A percentile compares a stretch with the other conserved stretches of the same genome.
These are phyloP conservation scores for Alternaria panax DNA, from an alignment of 2,329 filamentous ascomycete genomes.

Conservation along the genomic window DNA sequence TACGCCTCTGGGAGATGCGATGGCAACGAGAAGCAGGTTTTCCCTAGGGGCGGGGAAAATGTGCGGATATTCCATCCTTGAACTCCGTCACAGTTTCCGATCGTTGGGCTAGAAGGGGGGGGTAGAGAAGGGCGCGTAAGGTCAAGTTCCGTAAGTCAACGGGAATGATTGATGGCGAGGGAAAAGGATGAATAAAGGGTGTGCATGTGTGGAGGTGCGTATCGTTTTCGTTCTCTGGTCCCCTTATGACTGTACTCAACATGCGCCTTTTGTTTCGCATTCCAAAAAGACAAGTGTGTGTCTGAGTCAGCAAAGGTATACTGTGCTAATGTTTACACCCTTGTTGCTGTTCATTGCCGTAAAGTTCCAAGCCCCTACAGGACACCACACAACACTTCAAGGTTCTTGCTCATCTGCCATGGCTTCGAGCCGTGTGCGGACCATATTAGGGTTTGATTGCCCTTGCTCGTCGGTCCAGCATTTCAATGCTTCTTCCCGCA, in stretches of 20 bases:
- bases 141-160: background rate
- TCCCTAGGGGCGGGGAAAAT: too few species aligned
- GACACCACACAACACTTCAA: slow-evolving; percentile 6
- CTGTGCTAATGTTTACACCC: background rate
- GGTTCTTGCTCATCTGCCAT: slow-evolving; percentile 40
- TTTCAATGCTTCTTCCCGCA: slow-evolving; percentile 68
- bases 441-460: slow-evolving; percentile 32
- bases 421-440: slow-evolving; percentile 37
- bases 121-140: fast-evolving
- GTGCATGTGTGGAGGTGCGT: fast-evolving
- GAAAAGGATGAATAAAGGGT: background rate
- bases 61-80: background rate
- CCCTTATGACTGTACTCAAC: background rate
- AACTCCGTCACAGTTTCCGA: background rate
- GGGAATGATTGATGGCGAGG: background rate
- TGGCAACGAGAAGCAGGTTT: background rate
- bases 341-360: fast-evolving
- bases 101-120: background rate
- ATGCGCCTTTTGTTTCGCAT: background rate
- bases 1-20: background rate
- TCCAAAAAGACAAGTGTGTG: background rate
- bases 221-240: background rate
- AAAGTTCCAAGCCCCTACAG: background rate
- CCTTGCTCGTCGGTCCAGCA: slow-evolving; percentile 42
- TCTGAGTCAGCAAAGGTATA: too few species aligned